Evolutionary conservation across 2,329 filamentous ascomycete species (phyloP).

Genomic region (Penicillium italicum): DNA sequence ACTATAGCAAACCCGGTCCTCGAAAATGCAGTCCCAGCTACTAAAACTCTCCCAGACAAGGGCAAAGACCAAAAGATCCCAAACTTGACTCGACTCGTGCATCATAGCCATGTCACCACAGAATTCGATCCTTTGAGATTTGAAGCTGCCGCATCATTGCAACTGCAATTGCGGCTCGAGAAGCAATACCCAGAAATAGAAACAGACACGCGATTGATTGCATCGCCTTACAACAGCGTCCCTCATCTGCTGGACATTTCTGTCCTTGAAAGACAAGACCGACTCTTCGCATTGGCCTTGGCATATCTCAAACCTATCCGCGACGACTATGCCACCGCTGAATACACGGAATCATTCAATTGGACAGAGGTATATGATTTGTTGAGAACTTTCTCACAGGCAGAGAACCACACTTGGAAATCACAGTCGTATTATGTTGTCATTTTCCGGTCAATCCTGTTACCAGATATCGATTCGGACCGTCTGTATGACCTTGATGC

Average conservation of each 20-base stretch:
- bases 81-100: constrained; percentile 19
- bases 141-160: constrained; percentile 33
- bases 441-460: constrained; percentile 73
- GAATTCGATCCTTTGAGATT: constrained; percentile 36
- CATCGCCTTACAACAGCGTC: constrained; percentile 71
- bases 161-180: constrained; percentile 22
- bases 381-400: constrained; percentile 52
- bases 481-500: constrained; percentile 71
- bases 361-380: constrained; percentile 62
- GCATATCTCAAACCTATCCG: constrained; percentile 60
- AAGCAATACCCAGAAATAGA: background rate
- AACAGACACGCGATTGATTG: constrained; percentile 49
- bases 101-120: constrained; percentile 33
- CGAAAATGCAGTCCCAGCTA: background rate
- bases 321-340: constrained; percentile 70
- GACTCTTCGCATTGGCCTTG: constrained; percentile 69
- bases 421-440: constrained; percentile 74
- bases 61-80: background rate
- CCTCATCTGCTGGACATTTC: constrained; percentile 70
- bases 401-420: constrained; percentile 55
- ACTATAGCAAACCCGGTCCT: background rate
- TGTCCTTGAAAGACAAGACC: constrained; percentile 62
- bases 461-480: constrained; percentile 61
- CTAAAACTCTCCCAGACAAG: background rate
- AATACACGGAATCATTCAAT: constrained; percentile 74